Evolutionary conservation across 2,329 filamentous ascomycete species (phyloP), one percentile per base, ranked within the genome.

Genomic region (Penicillium brasilianum): DNA sequence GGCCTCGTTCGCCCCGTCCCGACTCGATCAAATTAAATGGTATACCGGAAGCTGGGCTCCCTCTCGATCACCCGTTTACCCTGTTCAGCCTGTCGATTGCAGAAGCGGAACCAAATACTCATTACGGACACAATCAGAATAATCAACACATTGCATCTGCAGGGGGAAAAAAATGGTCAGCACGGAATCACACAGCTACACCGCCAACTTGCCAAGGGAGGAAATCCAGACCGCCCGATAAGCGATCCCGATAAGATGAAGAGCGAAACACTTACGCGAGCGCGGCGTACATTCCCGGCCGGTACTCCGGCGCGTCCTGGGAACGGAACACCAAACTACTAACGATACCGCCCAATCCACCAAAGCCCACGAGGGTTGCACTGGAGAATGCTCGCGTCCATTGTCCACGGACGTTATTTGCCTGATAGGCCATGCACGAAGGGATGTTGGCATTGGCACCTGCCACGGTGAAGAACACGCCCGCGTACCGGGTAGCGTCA

Each of bases 361-460:
- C 91, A 53, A 90, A 87, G 1, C 89, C 90, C 3, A 95, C 89
- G 2, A 94, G 83, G 0, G 88, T 89, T 2, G 91, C 90, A 61
- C 87, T 90, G 74, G 87, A 89, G 67, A 95, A 88, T 0, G 91
- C 91, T 51, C 92, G 87, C 80, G 94, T 96, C 91, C 91, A 96
- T 78, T 95, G 91, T 0, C 91, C 92, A 56, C 90, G 88, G 71
- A 96, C 89, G 77, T 96, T 96, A 78, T 94, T 95, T 44, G 91
- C 90, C 79, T 94, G 91, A 79, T 92, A 95, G 0, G 90, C 85
- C 80, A 96, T 87, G 49, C 87, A 82, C 1, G 87, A 83, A 0
- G 92, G 92, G 4, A 94, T 82, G 73, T 95, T 95, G 66, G 88
- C 85, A 76, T 93, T 93, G 65, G 88, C 87, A 8, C 90, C 91